Percentiles rank a stretch among this genome's conserved stretches.
phyloP scores from a whole-genome alignment of 805 yeast genomes.

The Aciculoconidium aculeatum region DNA sequence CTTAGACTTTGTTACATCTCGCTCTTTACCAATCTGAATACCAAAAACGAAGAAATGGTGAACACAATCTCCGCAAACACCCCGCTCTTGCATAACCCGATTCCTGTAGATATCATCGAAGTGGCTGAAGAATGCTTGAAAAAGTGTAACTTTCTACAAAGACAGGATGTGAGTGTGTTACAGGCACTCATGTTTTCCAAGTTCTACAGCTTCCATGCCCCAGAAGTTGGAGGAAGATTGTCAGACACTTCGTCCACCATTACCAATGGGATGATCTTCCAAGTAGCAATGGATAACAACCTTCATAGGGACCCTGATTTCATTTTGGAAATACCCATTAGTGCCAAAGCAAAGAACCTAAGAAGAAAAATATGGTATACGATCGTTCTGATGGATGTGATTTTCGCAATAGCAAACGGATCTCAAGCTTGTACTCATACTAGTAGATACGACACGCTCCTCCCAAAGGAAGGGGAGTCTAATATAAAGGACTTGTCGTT shows the following conservation, averaged over 20 bases:
- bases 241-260: constrained; percentile 13
- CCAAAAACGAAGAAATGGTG: constrained; percentile 7
- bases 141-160: constrained; percentile 8
- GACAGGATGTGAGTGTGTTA: constrained; percentile 10
- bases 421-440: constrained; percentile 8
- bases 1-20: constrained; percentile 13
- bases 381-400: constrained; percentile 40
- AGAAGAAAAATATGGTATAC: constrained; percentile 58
- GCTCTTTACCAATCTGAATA: constrained; percentile 10
- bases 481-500: constrained; percentile 32
- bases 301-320: constrained; percentile 35
- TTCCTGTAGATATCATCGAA: constrained; percentile 10
- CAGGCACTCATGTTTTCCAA: constrained; percentile 15
- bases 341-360: constrained; percentile 18
- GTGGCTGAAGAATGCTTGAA: constrained; percentile 12
- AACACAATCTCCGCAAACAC: neutral
- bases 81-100: constrained; percentile 9
- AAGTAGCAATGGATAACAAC: constrained; percentile 34
- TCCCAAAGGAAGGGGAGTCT: constrained; percentile 38
- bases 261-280: constrained; percentile 19
- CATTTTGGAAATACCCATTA: constrained; percentile 12
- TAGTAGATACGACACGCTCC: constrained; percentile 40
- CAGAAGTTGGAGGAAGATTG: constrained; percentile 12
- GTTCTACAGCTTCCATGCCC: constrained; percentile 9
- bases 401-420: constrained; percentile 24